Base-by-base conservation (phyloP, 352 stramenopile species). In the Pythium utonaiense region DNA sequence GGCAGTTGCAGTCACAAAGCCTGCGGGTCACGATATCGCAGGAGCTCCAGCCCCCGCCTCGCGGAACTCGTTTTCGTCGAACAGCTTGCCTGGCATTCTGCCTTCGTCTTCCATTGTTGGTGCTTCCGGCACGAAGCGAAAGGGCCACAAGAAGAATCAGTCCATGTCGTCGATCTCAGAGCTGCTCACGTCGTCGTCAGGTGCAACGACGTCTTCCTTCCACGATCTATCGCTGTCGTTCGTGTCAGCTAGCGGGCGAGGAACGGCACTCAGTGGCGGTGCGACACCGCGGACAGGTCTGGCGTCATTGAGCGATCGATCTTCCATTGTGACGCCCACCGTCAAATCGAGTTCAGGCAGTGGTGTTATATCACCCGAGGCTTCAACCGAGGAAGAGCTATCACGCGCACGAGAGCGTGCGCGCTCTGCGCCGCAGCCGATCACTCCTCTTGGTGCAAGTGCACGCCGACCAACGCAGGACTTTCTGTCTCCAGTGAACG, bases 131-230 rank as follows among this genome's bases (percentile, higher is more conserved):
- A 67, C 72, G 9, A 93, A 92, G 40, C 77, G 79, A 63, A 81
- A 81, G 48, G 78, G 73, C 0, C 86, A 95, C 72, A 91, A 93
- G 69, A 95, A 95, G 60, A 93, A 95, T 59, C 82, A 93, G 57
- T 93, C 83, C 3, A 91, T 95, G 80, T 95, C 86, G 36, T 91
- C 83, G 1, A 91, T 95, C 54, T 95, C 86, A 6, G 86, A 95
- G 57, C 54, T 95, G 47, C 62, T 95, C 21, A 70, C 86, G 8
- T 85, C 83, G 4, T 67, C 60, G 10, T 30, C 30, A 7, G 27
- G 47, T 24, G 38, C 33, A 2, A 64, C 73, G 1, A 69, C 74
- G 6, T 86, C 79, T 9, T 86, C 75, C 7, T 93, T 91, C 36
- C 80, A 89, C 45, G 80, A 91, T 45, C 64, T 78, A 12, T 66